Base-by-base conservation (phyloP, 2,329 filamentous ascomycete species). In the Scortechinia acanthostroma region DNA sequence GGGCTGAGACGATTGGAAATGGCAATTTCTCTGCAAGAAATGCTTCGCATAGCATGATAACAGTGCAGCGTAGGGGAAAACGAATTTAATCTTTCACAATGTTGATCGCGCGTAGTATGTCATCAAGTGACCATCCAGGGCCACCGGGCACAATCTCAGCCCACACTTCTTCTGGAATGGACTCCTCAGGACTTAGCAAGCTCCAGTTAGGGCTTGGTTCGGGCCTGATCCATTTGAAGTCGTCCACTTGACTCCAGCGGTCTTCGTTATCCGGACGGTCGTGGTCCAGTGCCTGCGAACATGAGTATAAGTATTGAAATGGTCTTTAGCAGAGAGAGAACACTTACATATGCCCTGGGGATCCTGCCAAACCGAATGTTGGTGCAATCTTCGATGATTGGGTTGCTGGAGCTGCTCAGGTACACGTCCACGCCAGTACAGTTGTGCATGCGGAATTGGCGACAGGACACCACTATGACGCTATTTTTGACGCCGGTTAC, bases 401-500 rank as follows among this genome's bases (percentile, higher is more conserved):
- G 80, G 44, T 76, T 69, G 50, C 74, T 79, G 1, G 65, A 65
- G 45, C 72, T 74, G 44, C 70, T 68, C 28, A 83, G 60, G 55
- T 83, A 83, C 15, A 84, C 68, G 50, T 75, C 68, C 22, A 78
- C 73, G 42, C 76, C 63, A n/a, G 59, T 60, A 46, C 74, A 78
- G 16, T 73, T 71, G 53, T 84, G 80, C 75, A 84, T 80, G 5
- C 80, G 69, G 57, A 83, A 78, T 51, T 84, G 80, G 14, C 75
- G 69, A 49, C 73, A 74, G 2, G 67, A 66, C 2, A 82, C 69
- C 1, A 82, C 66, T 20, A 78, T 58, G 13, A 76, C 66, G 43
- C 70, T 76, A 45, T 73, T 61, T 40, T 68, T 60, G 2, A 82
- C 59, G 2, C 62, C 63, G 0, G 79, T 83, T 40, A 83, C 65